Evolutionary conservation across 2,329 filamentous ascomycete species (phyloP), one percentile per base, ranked within the genome.

Genomic region (Harringtonia lauricola): DNA sequence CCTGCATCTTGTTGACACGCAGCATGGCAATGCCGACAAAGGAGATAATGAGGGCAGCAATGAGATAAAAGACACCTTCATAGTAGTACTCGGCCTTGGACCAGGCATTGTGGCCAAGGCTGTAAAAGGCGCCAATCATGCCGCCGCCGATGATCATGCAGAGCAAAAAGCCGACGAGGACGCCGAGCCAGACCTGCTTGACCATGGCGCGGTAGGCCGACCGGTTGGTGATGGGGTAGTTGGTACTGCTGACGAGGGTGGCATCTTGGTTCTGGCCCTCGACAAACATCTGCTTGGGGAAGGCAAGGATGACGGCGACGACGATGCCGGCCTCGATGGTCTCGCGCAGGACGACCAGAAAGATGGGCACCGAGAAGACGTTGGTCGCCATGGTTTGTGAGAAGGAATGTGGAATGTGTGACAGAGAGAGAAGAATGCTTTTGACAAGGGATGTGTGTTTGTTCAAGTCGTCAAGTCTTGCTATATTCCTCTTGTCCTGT

Each of bases 291-390:
- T 90, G 83, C 60, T 89, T 90, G 45, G 92, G 66, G 58, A 90
- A 92, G 17, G 86, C 78, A 31, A 94, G 73, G 30, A 94, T 67
- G n/a, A 94, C 82, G 0, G 86, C 89, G 49, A 92, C 80, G 53
- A 94, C 85, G 56, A 94, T 87, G 55, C 75, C 81, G 0, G 82
- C 83, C 67, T 94, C 87, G 39, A 94, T 67, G 36, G 79, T 78
- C 65, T 94, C 87, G 57, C 87, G 79, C 59, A 94, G 90, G 64
- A 85, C 81, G 59, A 94, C 84, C 65, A 94, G 88, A 66, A 94
- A 94, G 45, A 94, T 78, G 30, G 43, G 24, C 15, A 45, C 33
- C 13, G 43, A 41, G 19, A 45, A 45, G 31, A 45, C 38, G 29
- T 45, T 38, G 19, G 61, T n/a, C 10, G 22, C 30, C 43, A 45